phyloP scores from a whole-genome alignment of 2,329 filamentous ascomycete species.

The Colletotrichum musae region DNA sequence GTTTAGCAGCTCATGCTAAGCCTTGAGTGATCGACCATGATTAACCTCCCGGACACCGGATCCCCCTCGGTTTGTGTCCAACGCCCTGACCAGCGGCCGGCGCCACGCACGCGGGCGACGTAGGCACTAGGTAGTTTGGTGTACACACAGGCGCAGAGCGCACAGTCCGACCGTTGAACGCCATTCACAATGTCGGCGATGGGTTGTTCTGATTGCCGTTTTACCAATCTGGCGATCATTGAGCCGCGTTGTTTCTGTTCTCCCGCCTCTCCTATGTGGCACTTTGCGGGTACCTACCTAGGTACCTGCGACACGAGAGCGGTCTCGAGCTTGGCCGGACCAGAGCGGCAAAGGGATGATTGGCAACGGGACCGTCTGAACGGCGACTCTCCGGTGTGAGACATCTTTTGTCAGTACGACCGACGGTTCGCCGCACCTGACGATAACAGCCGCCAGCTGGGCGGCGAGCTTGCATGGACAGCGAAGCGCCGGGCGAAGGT shows the following conservation, averaged over 20 bases:
- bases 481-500: too few species aligned
- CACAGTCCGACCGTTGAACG: not conserved
- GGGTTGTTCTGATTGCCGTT: conserved; percentile 22
- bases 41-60: conserved; percentile 22
- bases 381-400: conserved; percentile 9
- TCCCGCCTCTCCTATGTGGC: conserved; percentile 6
- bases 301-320: conserved; percentile 35
- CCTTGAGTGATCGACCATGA: conserved; percentile 28
- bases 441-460: conserved; percentile 6
- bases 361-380: conserved; percentile 20
- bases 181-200: conserved; percentile 6
- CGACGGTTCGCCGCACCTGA: conserved; percentile 6
- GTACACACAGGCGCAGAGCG: not conserved
- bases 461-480: not conserved
- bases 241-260: conserved; percentile 16
- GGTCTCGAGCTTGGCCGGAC: conserved; percentile 34
- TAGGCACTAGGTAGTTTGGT: too few species aligned
- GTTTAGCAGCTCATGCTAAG: conserved; percentile 37
- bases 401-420: conserved; percentile 32
- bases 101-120: conserved; percentile 1
- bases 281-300: conserved; percentile 26
- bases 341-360: conserved; percentile 39
- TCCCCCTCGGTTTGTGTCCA: conserved; percentile 11
- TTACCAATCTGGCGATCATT: conserved; percentile 14
- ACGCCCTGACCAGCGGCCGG: conserved; percentile 4